phyloP scores from a whole-genome alignment of 495 filamentous ascomycete genomes.

The Penicillium atrosanguineum region DNA sequence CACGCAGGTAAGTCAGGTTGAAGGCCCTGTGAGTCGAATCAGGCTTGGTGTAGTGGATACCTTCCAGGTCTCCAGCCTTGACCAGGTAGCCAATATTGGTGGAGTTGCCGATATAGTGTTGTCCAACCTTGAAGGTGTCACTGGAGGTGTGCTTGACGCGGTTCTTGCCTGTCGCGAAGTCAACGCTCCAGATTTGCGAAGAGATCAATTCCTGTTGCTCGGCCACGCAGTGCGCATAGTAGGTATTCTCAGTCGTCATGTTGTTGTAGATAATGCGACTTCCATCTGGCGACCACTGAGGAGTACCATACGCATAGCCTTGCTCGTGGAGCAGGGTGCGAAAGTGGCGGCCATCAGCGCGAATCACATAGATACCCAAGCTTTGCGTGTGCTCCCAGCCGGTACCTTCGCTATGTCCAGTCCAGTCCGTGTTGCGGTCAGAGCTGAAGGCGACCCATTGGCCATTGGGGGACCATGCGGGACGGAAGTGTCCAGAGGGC shows the following conservation, averaged over 20 bases:
- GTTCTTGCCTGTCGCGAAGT: neutral
- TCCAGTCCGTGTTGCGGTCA: constrained; percentile 18
- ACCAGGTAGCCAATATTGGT: neutral
- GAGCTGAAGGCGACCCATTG: constrained; percentile 15
- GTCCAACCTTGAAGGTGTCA: neutral
- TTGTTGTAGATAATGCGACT: constrained; percentile 14
- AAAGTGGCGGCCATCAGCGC: constrained; percentile 27
- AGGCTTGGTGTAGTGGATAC: constrained; percentile 2
- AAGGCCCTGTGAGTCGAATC: constrained; percentile 16
- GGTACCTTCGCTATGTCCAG: constrained; percentile 22
- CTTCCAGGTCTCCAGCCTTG: neutral
- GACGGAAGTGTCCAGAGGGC: constrained; percentile 28
- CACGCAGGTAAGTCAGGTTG: constrained; percentile 1
- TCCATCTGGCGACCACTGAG: constrained; percentile 30
- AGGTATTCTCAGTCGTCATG: constrained; percentile 2
- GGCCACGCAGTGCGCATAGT: neutral
- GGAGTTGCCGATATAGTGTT: neutral
- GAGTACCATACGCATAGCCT: constrained; percentile 24
- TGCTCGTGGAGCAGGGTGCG: constrained; percentile 14
- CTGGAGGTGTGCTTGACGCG: neutral
- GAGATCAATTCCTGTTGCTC: neutral
- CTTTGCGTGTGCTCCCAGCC: constrained; percentile 37
- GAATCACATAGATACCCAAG: constrained; percentile 28
- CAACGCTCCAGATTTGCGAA: neutral
- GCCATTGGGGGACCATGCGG: constrained; percentile 14